Evolutionary conservation across 768 basidiomycete genomes (phyloP), one percentile per base, ranked within the genome.

Genomic region (Naganishia onofrii): DNA sequence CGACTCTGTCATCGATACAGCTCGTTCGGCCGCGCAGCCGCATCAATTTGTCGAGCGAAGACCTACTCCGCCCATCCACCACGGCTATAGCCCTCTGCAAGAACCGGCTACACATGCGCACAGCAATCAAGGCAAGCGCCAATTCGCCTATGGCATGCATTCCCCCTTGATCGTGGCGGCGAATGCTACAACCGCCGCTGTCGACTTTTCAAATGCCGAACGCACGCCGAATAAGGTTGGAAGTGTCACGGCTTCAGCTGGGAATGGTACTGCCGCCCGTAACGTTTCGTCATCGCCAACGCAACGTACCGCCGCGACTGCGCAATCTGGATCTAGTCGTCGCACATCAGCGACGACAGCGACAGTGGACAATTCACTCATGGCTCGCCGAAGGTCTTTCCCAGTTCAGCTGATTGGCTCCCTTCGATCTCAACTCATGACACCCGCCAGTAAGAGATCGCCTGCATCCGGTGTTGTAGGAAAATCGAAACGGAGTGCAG

Each of bases 131-230:
- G 32, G 38, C 38, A 63, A 52, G 51, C 46, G 52, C n/a, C 48
- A 66, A 42, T 55, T 72, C 60, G 53, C 56, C 42, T 72, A 72
- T 48, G 71, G 71, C 5, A 38, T 57, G 36, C 71, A 72, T 66
- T 72, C 71, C 17, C 71, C 71, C 26, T 48, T 72, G 29, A 58
- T 72, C 32, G 28, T 54, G 21, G 67, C 71, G 28, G 67, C 71
- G 7, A 60, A 57, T 48, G 65, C 71, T 42, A 42, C 42, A 28
- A 70, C 60, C 8, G 52, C 71, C 12, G 71, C 67, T 10, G 71
- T 72, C 8, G 71, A 72, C 29, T 53, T 60, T 26, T 60, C 54
- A 13, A 28, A 68, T 55, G 71, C 63, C 17, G 52, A 36, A 9
- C 67, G 58, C 13, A 70, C 32, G 12, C 69, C 60, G 1, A 32